These are phyloP conservation scores for Ophiosphaerella herpotricha DNA, from an alignment of 2,329 filamentous ascomycete species.

Conservation along the genomic window DNA sequence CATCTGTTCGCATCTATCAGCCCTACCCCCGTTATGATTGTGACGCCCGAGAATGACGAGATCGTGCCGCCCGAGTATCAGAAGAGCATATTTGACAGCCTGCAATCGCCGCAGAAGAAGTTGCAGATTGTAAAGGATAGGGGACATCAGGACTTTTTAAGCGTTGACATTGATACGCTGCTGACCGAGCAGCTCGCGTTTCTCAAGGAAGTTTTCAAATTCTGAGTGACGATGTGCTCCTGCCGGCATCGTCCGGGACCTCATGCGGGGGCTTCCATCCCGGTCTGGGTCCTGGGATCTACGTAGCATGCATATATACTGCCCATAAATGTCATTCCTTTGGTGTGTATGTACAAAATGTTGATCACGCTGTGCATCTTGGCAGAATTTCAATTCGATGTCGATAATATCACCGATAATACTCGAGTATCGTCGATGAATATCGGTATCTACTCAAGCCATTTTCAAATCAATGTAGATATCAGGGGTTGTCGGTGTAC, in stretches of 20 bases:
- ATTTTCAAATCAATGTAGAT: no score
- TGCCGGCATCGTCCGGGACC: no score
- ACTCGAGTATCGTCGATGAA: no score
- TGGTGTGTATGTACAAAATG: not conserved
- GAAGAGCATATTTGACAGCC: slow-evolving; percentile 3
- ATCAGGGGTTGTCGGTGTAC: no score
- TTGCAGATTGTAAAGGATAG: slow-evolving; percentile 8
- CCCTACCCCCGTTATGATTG: slow-evolving; percentile 9
- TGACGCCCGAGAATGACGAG: slow-evolving; percentile 11
- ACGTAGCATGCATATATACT: no score
- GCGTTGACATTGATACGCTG: not conserved
- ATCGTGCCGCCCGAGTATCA: slow-evolving; percentile 7
- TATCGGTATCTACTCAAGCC: no score
- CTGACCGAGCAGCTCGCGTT: not conserved
- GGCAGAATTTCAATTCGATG: not conserved
- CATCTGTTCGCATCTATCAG: slow-evolving; percentile 4
- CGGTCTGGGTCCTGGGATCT: not conserved
- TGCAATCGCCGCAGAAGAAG: slow-evolving; percentile 5
- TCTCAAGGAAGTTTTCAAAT: slow-evolving; percentile 1
- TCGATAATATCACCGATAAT: no score
- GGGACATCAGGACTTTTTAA: slow-evolving; percentile 5
- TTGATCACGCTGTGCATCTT: not conserved
- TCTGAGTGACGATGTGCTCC: not conserved
- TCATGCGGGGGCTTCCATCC: no score
- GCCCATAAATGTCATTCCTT: not conserved